These are phyloP conservation scores for Cinchona pubescens DNA, from an alignment of 257 asterid genomes.

Conservation along the genomic window DNA sequence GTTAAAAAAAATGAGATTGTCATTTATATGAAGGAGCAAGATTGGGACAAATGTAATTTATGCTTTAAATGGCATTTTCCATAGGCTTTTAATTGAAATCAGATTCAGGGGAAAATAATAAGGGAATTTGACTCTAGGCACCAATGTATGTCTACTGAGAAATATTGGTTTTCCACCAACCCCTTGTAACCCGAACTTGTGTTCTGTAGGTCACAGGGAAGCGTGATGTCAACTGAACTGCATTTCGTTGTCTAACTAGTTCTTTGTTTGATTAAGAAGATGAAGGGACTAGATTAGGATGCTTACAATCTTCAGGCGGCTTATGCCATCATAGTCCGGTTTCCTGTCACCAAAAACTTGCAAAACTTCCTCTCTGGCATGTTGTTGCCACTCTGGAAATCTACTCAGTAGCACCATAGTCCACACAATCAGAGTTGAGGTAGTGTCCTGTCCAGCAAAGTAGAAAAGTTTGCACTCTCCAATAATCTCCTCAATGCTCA, in stretches of 20 bases:
- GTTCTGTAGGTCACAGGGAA: no score
- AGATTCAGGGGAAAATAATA: not conserved
- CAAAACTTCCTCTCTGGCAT: slow-evolving; percentile 46
- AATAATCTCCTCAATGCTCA: slow-evolving; percentile 48
- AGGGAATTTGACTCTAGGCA: not conserved
- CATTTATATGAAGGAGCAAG: no score
- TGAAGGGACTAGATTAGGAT: not conserved
- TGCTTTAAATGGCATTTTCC: not conserved
- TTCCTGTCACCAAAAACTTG: slow-evolving; percentile 28
- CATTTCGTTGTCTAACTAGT: not conserved
- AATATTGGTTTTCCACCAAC: no score
- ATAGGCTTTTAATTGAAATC: no score
- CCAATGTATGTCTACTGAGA: not conserved
- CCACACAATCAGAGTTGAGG: slow-evolving; percentile 43
- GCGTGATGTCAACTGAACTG: no score
- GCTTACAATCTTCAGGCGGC: slow-evolving; percentile 51
- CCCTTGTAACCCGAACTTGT: no score
- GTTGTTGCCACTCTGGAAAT: slow-evolving; percentile 46
- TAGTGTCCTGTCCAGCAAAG: slow-evolving; percentile 48
- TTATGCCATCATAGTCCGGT: slow-evolving; percentile 44
- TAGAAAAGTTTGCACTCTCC: slow-evolving; percentile 53
- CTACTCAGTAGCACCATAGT: slow-evolving; percentile 41
- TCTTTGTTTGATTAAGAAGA: not conserved
- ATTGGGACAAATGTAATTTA: no score
- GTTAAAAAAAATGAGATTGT: no score